A percentile compares a stretch with the other conserved stretches of the same genome.
These are phyloP conservation scores for Alternaria burnsii DNA, from an alignment of 2,329 filamentous ascomycete species.

Conservation along the genomic window DNA sequence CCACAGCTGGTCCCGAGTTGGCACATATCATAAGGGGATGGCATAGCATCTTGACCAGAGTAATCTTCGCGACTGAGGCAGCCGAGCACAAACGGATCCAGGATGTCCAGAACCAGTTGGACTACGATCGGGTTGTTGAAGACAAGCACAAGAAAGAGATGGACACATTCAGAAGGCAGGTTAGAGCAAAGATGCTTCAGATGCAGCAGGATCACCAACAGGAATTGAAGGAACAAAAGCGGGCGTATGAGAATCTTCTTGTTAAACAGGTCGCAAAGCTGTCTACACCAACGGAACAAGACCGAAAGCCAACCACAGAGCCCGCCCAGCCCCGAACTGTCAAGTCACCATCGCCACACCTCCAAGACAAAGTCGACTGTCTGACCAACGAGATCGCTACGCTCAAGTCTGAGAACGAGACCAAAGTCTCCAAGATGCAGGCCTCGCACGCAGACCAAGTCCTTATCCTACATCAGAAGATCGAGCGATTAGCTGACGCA, in stretches of 20 bases:
- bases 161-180: neutral
- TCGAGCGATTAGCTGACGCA: neutral
- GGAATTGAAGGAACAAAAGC: slow-evolving; percentile 6
- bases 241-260: neutral
- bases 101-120: slow-evolving; percentile 4
- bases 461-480: neutral
- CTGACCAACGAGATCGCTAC: neutral
- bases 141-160: neutral
- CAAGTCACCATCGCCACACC: neutral
- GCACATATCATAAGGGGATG: neutral
- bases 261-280: neutral
- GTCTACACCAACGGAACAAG: neutral
- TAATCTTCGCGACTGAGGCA: slow-evolving; percentile 1
- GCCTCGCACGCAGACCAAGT: neutral
- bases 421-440: neutral
- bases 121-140: slow-evolving; percentile 4
- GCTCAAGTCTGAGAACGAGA: neutral
- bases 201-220: slow-evolving; percentile 3
- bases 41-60: slow-evolving; percentile 1
- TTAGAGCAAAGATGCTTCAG: slow-evolving; percentile 3
- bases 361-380: neutral
- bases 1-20: neutral
- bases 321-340: neutral
- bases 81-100: slow-evolving; percentile 5
- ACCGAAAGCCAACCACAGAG: neutral